Conservation (phyloP, 805 yeast species). For the Naumovozyma baii region DNA sequence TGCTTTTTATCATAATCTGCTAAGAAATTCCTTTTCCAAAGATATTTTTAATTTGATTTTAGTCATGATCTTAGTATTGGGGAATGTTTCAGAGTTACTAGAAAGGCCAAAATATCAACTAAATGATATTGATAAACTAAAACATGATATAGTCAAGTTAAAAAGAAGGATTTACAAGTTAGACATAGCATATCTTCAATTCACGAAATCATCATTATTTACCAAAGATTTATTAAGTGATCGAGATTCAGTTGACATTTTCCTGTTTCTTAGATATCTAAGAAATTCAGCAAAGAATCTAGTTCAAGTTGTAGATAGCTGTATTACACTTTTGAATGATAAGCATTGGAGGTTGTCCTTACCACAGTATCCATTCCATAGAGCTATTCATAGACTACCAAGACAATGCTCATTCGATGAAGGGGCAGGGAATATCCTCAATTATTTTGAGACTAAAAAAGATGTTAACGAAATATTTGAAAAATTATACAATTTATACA, state of each 20-base stretch:
- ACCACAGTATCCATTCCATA: slow-evolving; percentile 33
- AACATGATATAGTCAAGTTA: slow-evolving; percentile 8
- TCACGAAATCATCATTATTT: slow-evolving; percentile 31
- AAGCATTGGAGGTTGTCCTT: slow-evolving; percentile 29
- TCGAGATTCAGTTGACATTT: slow-evolving; percentile 31
- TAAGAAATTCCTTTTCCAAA: slow-evolving; percentile 28
- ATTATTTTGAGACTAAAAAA: slow-evolving; percentile 34
- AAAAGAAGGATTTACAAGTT: slow-evolving; percentile 26
- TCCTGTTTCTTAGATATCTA: slow-evolving; percentile 34
- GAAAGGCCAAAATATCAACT: neutral
- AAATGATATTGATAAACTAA: slow-evolving; percentile 8
- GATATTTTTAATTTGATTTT: slow-evolving; percentile 24
- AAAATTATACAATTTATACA: slow-evolving; percentile 35
- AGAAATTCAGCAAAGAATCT: slow-evolving; percentile 34
- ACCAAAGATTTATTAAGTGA: slow-evolving; percentile 29
- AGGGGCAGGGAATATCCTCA: slow-evolving; percentile 37
- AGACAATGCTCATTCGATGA: slow-evolving; percentile 37
- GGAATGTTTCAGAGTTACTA: slow-evolving; percentile 14
- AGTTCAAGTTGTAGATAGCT: slow-evolving; percentile 19
- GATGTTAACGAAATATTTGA: slow-evolving; percentile 41
- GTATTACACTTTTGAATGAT: slow-evolving; percentile 17
- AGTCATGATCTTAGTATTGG: slow-evolving; percentile 28
- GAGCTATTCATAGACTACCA: slow-evolving; percentile 36
- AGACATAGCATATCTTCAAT: slow-evolving; percentile 30
- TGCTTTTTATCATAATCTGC: slow-evolving; percentile 23